These are phyloP conservation scores for Knoxdaviesia capensis DNA, from an alignment of 2,329 filamentous ascomycete species.

Conservation along the genomic window DNA sequence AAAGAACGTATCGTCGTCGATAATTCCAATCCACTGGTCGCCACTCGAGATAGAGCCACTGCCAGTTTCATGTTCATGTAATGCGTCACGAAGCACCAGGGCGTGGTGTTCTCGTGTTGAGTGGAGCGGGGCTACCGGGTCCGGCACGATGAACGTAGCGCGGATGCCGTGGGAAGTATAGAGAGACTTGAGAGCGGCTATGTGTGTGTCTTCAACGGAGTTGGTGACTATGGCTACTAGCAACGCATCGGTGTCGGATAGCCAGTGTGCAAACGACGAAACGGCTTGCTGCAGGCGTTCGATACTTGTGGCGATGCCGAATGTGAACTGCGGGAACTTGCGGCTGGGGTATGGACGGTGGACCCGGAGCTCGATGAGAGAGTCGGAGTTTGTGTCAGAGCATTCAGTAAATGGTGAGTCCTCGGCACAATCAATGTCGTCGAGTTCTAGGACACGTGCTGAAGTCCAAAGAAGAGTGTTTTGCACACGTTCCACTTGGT, in stretches of 20 bases:
- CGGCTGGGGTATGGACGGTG: slow-evolving; percentile 19
- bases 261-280: slow-evolving; percentile 33
- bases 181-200: slow-evolving; percentile 12
- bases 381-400: too few species aligned
- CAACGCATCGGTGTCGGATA: slow-evolving; percentile 25
- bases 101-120: slow-evolving; percentile 37
- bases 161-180: slow-evolving; percentile 13
- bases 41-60: too few species aligned
- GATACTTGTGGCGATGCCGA: slow-evolving; percentile 34
- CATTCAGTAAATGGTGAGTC: too few species aligned
- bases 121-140: slow-evolving; percentile 12
- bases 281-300: slow-evolving; percentile 28
- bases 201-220: slow-evolving; percentile 8
- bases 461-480: slow-evolving; percentile 10
- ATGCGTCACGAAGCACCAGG: slow-evolving; percentile 27
- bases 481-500: slow-evolving; percentile 13
- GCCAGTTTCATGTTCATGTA: slow-evolving; percentile 19
- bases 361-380: slow-evolving; percentile 23
- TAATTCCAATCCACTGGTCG: slow-evolving; percentile 29
- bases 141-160: slow-evolving; percentile 14
- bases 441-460: slow-evolving; percentile 8
- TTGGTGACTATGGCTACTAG: slow-evolving; percentile 32
- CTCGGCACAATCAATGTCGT: slow-evolving; percentile 12
- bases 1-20: slow-evolving; percentile 47
- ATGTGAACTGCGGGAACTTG: slow-evolving; percentile 29